Base-by-base conservation (phyloP, 345 rosid genomes). In the Gossypium rotundifolium region DNA sequence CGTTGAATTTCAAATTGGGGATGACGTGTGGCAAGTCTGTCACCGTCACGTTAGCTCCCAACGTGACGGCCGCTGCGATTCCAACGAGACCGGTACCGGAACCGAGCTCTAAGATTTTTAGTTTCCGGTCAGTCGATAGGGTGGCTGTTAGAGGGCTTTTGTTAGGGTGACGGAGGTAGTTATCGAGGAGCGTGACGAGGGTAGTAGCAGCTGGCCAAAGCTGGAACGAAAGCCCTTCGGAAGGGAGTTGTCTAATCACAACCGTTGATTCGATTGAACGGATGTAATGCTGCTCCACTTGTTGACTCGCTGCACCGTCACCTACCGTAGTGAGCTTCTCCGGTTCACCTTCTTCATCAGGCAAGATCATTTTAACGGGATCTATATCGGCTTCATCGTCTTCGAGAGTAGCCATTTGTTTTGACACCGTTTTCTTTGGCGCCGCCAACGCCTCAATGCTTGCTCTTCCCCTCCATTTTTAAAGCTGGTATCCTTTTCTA, bases 31-130 rank as follows among this genome's bases (percentile, higher is more conserved):
- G 97, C 76, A 92, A 86, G 85, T 94, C 97, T 16, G 98, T 94
- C 76, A 92, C 91, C 20, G 91, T 89, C 61, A 91, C 93, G 18
- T 79, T 62, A 65, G 97, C 97, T 2, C 88, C 81, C 1, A 94
- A 89, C n/a, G 87, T 81, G n/a, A 75, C 75, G 0, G 98, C 95
- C 0, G 95, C 89, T 0, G 97, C 89, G 55, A 92, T 88, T 27
- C 98, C 97, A 16, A 88, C 94, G 53, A 91, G 83, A 16, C 98
- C 98, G 1, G 97, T 91, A 59, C 97, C 98, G 25, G 97, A 94
- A 2, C 98, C 98, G n/a, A 94, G 87, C 90, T 94, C 98, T 23
- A 94, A 87, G 73, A 92, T 81, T 51, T 74, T 88, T 78, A 87
- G 86, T 66, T 58, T 81, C 29, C 81, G 80, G 9, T 53, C 66